Evolutionary conservation across 176 grass and related monocot species (phyloP).

Genomic region (sorghum (Sorghum bicolor)): Sorghum_bicolor_NCBIv3 NC_012875.2:49481501-49482000

Average conservation of each 20-base stretch:
- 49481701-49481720: background rate
- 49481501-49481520: slow-evolving; percentile 43
- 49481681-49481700: background rate
- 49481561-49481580: slow-evolving; percentile 35
- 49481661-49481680: background rate
- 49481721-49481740: background rate
- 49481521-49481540: slow-evolving; percentile 51
- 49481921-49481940: background rate
- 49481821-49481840: background rate
- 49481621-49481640: background rate
- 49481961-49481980: background rate
- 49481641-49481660: background rate
- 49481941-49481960: background rate
- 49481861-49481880: background rate
- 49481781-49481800: background rate
- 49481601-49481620: background rate
- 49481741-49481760: background rate
- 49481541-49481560: slow-evolving; percentile 69
- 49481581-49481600: background rate
- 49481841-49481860: background rate
- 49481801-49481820: background rate
- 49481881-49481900: background rate
- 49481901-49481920: background rate
- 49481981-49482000: background rate
- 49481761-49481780: slow-evolving; percentile 12